A percentile compares a stretch with the other conserved stretches of the same genome.
Conservation (phyloP, 352 stramenopile species). For the Sclerospora graminicola region DNA sequence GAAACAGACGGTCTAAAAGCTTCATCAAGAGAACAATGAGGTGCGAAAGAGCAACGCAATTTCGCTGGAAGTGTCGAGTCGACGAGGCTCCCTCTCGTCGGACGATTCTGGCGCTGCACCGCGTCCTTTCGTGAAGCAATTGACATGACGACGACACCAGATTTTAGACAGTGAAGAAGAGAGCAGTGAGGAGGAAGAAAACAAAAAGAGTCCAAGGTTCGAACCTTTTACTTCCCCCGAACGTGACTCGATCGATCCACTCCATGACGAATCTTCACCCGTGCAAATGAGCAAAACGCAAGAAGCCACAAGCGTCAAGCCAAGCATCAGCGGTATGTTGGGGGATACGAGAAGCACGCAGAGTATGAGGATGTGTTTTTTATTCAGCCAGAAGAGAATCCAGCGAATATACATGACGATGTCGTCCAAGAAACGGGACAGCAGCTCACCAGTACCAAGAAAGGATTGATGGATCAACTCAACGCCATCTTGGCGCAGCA, state of each 20-base stretch:
- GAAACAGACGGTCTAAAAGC: too few relatives aligned
- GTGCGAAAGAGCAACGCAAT: too few relatives aligned
- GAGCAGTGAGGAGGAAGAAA: slow-evolving; percentile 13
- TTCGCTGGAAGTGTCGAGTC: too few relatives aligned
- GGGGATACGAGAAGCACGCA: slow-evolving; percentile 49
- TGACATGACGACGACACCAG: slow-evolving; percentile 15
- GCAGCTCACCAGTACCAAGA: slow-evolving; percentile 18
- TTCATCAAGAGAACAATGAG: too few relatives aligned
- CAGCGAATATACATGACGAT: slow-evolving; percentile 62
- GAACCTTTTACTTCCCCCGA: neutral
- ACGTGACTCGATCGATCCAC: neutral
- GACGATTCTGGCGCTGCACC: neutral
- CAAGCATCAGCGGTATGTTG: slow-evolving; percentile 44
- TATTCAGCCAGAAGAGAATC: slow-evolving; percentile 79
- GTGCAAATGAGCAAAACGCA: neutral
- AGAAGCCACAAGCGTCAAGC: slow-evolving; percentile 6
- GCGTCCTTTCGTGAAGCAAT: slow-evolving; percentile 2
- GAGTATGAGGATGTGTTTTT: slow-evolving; percentile 57
- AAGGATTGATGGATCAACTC: slow-evolving; percentile 34
- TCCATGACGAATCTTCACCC: neutral
- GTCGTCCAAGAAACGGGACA: slow-evolving; percentile 52
- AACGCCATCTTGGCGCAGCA: slow-evolving; percentile 16
- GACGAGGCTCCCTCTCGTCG: neutral
- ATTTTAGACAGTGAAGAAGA: slow-evolving; percentile 30
- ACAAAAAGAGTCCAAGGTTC: neutral